Percentiles rank a stretch among this genome's conserved stretches.
phyloP scores from a whole-genome alignment of 805 yeast species.

The Saccharomycopsis javanensis region DNA sequence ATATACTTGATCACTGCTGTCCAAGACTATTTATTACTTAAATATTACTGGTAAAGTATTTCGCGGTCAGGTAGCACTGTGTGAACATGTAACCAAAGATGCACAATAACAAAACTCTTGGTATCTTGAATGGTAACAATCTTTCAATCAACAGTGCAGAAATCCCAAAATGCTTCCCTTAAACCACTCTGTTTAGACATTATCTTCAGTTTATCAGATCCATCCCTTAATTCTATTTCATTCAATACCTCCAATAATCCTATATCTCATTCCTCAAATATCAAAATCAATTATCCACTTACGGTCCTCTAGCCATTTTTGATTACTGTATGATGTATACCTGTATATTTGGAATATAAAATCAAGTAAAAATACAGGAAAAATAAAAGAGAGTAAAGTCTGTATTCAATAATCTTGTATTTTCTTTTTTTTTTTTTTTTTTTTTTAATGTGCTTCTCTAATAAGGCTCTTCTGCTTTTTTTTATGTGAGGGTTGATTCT shows the following conservation, averaged over 20 bases:
- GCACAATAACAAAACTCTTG: too few relatives aligned
- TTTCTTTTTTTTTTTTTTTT: constrained; percentile 3
- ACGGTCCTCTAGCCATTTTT: constrained; percentile 75
- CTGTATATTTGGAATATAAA: neutral
- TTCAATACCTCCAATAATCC: neutral
- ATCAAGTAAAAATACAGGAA: neutral
- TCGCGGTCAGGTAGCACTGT: too few relatives aligned
- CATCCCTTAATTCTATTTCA: neutral
- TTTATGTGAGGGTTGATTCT: neutral
- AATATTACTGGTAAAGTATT: too few relatives aligned
- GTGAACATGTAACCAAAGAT: too few relatives aligned
- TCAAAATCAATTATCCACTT: constrained; percentile 29
- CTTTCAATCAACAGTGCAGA: too few relatives aligned
- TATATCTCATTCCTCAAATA: neutral
- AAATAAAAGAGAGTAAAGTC: neutral
- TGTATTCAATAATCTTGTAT: constrained; percentile 1
- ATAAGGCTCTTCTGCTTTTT: neutral
- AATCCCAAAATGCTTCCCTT: too few relatives aligned
- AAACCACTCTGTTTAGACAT: too few relatives aligned
- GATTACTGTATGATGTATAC: constrained; percentile 7
- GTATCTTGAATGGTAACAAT: too few relatives aligned
- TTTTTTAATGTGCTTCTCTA: neutral
- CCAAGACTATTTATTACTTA: too few relatives aligned
- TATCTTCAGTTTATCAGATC: too few relatives aligned
- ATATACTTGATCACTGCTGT: too few relatives aligned